Evolutionary conservation across 2,329 filamentous ascomycete genomes (phyloP), one percentile per base, ranked within the genome.

Genomic region (Xylariaceae sp.): DNA sequence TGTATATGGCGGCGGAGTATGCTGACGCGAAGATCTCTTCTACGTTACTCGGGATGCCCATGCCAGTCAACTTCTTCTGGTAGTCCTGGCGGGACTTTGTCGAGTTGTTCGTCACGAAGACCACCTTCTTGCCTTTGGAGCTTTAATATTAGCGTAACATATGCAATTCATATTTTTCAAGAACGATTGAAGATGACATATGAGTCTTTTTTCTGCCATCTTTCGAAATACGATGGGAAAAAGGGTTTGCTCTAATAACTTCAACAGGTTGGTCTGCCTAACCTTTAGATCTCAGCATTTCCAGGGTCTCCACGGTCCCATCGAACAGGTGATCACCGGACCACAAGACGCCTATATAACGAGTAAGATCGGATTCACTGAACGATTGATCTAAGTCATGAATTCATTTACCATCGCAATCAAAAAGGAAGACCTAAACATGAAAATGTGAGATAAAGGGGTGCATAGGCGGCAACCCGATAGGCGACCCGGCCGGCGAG

Each of bases 51-150:
- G 87, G 86, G 65, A 99, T 96, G 46, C 87, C 88, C 69, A 96
- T 80, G 51, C 76, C 76, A 46, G 87, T 83, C 57, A 99, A 86
- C 69, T 97, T 99, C 76, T 92, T 90, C 71, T 88, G 86, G 74
- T 99, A 99, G 70, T 96, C 91, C 48, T 81, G 77, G 54, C 94
- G 87, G 8, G 92, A 96, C 71, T 99, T 99, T 54, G 94, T 97
- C 68, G 91, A 96, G 76, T 99, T 99, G 76, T 99, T 99, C 41
- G 94, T 99, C 50, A 99, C 94, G 69, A 99, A 99, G 52, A 99
- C 85, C 35, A 94, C 81, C 69, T 87, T 87, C 73, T 99, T 99
- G 68, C 89, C 91, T 94, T 30, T 3, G 31, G 27, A 47, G 29
- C 37, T 4, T 42, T 34, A 3, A 42, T 41, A 50, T 42, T 45